Conservation (phyloP, 2,329 filamentous ascomycete species). For the Penicillium sp. region DNA sequence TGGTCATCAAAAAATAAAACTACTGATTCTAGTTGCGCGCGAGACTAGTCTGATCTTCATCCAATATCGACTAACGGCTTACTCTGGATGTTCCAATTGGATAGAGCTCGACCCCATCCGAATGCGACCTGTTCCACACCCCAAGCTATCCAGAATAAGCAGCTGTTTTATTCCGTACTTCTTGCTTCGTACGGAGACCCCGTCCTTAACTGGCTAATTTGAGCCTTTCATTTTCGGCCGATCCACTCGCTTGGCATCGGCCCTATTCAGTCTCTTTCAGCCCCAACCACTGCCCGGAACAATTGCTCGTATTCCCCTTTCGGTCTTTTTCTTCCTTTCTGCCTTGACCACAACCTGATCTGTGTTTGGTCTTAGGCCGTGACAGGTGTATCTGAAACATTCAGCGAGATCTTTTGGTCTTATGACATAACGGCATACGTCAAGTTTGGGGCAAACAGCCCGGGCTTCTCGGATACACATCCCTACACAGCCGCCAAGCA, state of each 20-base stretch:
- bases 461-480: neutral
- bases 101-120: neutral
- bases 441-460: neutral
- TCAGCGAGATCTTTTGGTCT: neutral
- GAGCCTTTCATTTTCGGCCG: neutral
- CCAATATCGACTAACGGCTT: neutral
- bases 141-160: neutral
- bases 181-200: too few relatives aligned
- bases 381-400: neutral
- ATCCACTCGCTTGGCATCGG: neutral
- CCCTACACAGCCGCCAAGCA: neutral
- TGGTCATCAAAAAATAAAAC: neutral
- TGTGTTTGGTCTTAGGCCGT: neutral
- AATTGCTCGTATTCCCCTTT: neutral
- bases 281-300: neutral
- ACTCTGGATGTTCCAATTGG: neutral
- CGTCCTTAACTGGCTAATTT: neutral
- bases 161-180: neutral
- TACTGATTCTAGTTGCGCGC: neutral
- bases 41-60: slow-evolving; percentile 1
- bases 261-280: neutral
- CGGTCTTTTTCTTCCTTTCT: neutral
- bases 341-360: neutral
- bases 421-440: neutral
- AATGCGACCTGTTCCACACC: neutral